phyloP scores from a whole-genome alignment of 495 filamentous ascomycete species.

The Penicillium soppii region DNA sequence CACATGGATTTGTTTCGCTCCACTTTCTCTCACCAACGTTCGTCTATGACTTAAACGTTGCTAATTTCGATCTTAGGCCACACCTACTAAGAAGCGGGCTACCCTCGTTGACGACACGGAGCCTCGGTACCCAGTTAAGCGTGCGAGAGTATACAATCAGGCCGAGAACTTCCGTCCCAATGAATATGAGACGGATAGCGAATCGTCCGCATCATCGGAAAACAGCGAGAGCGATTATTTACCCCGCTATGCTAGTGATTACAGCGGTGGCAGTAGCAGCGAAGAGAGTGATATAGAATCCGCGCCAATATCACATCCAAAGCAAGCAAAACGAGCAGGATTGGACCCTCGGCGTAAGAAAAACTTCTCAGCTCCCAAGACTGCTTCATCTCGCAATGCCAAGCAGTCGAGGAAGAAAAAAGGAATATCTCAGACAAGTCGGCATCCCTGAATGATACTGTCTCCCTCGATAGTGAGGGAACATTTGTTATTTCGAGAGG shows the following conservation, averaged over 20 bases:
- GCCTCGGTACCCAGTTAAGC: not conserved
- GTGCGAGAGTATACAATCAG: not conserved
- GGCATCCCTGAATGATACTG: not conserved
- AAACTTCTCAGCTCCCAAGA: not conserved
- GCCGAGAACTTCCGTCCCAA: not conserved
- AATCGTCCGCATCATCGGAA: not conserved
- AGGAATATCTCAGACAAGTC: not conserved
- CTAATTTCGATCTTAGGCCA: not conserved
- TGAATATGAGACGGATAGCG: not conserved
- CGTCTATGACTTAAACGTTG: not conserved
- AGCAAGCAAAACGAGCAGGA: not conserved
- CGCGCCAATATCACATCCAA: not conserved
- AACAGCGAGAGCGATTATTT: too few species aligned
- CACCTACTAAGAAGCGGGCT: not conserved
- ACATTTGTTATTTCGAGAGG: constrained; percentile 11
- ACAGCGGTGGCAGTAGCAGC: constrained; percentile 1
- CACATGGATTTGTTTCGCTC: not conserved
- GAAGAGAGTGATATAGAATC: constrained; percentile 4
- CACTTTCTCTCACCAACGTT: not conserved
- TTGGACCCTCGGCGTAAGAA: not conserved
- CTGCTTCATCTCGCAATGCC: not conserved
- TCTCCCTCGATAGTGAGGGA: not conserved
- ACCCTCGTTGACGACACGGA: not conserved
- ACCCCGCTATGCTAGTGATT: not conserved
- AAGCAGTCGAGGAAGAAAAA: not conserved